Evolutionary conservation across 371 early-diverging fungal genomes (phyloP).

Genomic region (Apophysomyces elegans): DNA sequence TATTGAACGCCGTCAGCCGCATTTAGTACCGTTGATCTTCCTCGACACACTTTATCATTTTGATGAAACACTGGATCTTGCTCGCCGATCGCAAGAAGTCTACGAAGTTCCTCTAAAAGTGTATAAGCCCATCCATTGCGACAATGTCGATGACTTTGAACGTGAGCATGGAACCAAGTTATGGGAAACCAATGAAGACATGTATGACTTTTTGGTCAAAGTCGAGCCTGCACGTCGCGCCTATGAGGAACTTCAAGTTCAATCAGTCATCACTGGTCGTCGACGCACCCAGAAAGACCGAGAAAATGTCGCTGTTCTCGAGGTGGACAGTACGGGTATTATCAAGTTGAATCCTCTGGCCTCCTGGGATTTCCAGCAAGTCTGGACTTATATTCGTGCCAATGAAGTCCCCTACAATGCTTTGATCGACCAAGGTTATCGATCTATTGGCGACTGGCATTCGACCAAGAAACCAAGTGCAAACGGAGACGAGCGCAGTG

Average conservation of each 20-base stretch:
- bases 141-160: constrained; percentile 71
- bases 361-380: constrained; percentile 86
- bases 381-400: constrained; percentile 84
- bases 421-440: constrained; percentile 88
- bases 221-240: constrained; percentile 93
- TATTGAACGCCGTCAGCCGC: constrained; percentile 53
- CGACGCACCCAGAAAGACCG: constrained; percentile 91
- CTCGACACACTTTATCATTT: constrained; percentile 94
- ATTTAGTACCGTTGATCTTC: constrained; percentile 85
- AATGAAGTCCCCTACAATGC: constrained; percentile 91
- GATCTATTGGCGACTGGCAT: constrained; percentile 93
- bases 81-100: constrained; percentile 62
- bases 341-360: constrained; percentile 91
- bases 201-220: constrained; percentile 91
- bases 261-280: constrained; percentile 88
- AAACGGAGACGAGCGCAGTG: constrained; percentile 83
- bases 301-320: constrained; percentile 74
- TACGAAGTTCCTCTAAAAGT: constrained; percentile 78
- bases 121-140: constrained; percentile 71
- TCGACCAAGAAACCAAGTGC: constrained; percentile 75
- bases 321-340: constrained; percentile 82
- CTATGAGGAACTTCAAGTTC: constrained; percentile 74
- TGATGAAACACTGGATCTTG: constrained; percentile 84
- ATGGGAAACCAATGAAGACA: constrained; percentile 82
- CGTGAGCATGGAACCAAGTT: constrained; percentile 73